Percentiles rank a stretch among this genome's conserved stretches.
phyloP scores from a whole-genome alignment of 805 yeast genomes.

The Yamadazyma paraphyllophila region DNA sequence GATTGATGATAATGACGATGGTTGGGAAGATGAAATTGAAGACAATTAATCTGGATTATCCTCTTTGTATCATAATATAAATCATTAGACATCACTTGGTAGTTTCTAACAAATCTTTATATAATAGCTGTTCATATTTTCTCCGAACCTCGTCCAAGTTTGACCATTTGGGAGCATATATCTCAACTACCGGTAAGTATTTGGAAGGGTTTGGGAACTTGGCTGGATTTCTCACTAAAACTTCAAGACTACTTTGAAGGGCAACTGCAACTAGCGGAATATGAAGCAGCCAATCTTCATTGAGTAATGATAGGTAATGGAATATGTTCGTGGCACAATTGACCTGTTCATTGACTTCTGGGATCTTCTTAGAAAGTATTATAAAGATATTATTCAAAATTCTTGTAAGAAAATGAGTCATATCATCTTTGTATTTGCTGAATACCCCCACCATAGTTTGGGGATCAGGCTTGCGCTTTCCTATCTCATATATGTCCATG shows the following conservation, averaged over 20 bases:
- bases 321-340: conserved; percentile 2
- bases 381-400: conserved; percentile 18
- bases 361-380: conserved; percentile 15
- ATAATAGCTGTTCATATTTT: not conserved
- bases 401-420: conserved; percentile 25
- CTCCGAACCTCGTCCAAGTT: not conserved
- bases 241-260: not conserved
- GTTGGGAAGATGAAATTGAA: conserved; percentile 37
- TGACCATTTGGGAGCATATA: conserved; percentile 2
- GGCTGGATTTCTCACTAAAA: not conserved
- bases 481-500: conserved; percentile 2
- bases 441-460: not conserved
- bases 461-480: not conserved
- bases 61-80: not conserved
- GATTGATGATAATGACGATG: conserved; percentile 34
- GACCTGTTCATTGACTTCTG: not conserved
- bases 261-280: conserved; percentile 1
- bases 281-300: conserved; percentile 5
- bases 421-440: conserved; percentile 17
- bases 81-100: not conserved
- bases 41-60: not conserved
- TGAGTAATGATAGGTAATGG: not conserved
- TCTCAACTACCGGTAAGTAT: not conserved
- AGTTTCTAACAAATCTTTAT: not conserved
- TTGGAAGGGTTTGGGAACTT: conserved; percentile 1